Percentiles rank a stretch among this genome's conserved stretches.
These are phyloP conservation scores for Malus hybrid DNA, from an alignment of 331 rosid species.

Conservation along the genomic window DNA sequence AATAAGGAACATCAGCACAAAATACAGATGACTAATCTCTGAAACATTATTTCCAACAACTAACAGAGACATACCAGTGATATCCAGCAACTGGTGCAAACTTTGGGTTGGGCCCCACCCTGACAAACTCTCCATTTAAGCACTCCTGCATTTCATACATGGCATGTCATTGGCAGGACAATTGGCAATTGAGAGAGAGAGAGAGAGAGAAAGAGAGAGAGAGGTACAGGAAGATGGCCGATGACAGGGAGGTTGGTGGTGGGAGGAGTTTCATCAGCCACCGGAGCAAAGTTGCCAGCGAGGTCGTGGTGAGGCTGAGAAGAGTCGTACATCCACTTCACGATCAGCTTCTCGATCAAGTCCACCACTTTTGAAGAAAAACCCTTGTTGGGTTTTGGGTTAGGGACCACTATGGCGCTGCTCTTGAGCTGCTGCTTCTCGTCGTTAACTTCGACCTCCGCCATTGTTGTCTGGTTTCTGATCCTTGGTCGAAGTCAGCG, in stretches of 20 bases:
- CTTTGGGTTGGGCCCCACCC: constrained; percentile 89
- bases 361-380: constrained; percentile 50
- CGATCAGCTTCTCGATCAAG: constrained; percentile 58
- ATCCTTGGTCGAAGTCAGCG: neutral
- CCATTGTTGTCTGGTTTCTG: constrained; percentile 4
- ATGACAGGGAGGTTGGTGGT: constrained; percentile 42
- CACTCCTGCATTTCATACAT: constrained; percentile 49
- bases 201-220: neutral
- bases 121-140: constrained; percentile 89
- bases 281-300: constrained; percentile 71
- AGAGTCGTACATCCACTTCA: constrained; percentile 53
- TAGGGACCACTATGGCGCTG: constrained; percentile 34
- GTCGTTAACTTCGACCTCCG: neutral
- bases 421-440: constrained; percentile 14
- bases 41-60: neutral
- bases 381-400: constrained; percentile 69
- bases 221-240: constrained; percentile 75
- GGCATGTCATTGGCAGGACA: neutral
- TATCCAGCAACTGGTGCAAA: constrained; percentile 85
- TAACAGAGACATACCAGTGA: constrained; percentile 51
- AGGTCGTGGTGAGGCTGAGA: constrained; percentile 70
- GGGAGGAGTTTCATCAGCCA: constrained; percentile 68
- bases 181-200: neutral
- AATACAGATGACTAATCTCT: neutral
- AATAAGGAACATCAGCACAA: constrained; percentile 31